phyloP scores from a whole-genome alignment of 169 alveolate genomes.

The Plasmodium relictum region DNA sequence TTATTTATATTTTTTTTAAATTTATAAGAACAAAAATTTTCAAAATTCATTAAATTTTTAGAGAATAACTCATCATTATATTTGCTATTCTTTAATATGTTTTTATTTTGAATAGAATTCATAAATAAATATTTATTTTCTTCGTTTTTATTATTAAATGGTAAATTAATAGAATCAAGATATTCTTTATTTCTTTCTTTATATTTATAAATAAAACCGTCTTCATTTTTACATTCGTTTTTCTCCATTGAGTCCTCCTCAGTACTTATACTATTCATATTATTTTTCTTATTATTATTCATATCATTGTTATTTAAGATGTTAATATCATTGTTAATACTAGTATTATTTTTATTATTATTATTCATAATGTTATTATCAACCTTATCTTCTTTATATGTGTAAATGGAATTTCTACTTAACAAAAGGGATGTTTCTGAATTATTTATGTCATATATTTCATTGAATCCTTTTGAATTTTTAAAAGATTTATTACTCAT shows the following conservation, averaged over 20 bases:
- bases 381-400: neutral
- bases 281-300: neutral
- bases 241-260: neutral
- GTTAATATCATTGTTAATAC: neutral
- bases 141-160: conserved; percentile 10
- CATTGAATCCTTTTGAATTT: too few species aligned
- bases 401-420: conserved; percentile 22
- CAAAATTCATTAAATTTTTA: conserved; percentile 17
- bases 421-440: conserved; percentile 17
- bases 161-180: conserved; percentile 18
- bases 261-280: neutral
- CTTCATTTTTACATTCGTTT: neutral
- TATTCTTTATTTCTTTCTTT: conserved; percentile 53
- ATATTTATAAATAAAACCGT: conserved; percentile 8
- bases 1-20: conserved; percentile 43
- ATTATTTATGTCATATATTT: neutral
- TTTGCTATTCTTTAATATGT: neutral
- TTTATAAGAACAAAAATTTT: conserved; percentile 41
- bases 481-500: too few species aligned
- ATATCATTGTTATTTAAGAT: neutral
- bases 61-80: conserved; percentile 36
- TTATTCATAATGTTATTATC: neutral
- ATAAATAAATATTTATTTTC: conserved; percentile 3
- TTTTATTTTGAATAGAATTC: conserved; percentile 29
- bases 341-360: neutral